Conservation (phyloP, 2,329 filamentous ascomycete species). For the Fusarium anthophilum region DNA sequence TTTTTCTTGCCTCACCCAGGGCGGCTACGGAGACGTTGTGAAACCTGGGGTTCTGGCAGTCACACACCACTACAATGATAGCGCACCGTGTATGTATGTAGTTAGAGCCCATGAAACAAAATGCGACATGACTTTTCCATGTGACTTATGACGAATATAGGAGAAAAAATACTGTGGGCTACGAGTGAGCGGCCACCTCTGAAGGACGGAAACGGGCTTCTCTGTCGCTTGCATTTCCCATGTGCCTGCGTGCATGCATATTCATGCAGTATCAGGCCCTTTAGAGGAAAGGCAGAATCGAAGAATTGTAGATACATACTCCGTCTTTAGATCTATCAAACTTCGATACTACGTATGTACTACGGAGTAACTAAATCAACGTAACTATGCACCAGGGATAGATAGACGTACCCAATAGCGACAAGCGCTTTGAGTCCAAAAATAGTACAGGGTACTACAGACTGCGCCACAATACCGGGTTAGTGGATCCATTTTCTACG, state of each 20-base stretch:
- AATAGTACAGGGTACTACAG: conserved; percentile 31
- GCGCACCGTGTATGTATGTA: not conserved
- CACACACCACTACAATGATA: conserved; percentile 20
- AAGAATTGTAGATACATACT: conserved; percentile 2
- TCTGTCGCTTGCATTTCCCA: conserved; percentile 15
- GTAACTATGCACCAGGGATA: not conserved
- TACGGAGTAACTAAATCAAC: not conserved
- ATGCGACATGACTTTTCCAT: conserved; percentile 24
- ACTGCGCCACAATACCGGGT: conserved; percentile 31
- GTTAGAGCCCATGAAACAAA: conserved; percentile 7
- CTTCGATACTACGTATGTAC: not conserved
- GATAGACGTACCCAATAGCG: not conserved
- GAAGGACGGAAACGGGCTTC: conserved; percentile 9
- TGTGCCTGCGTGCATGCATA: conserved; percentile 24
- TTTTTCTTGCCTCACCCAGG: not conserved
- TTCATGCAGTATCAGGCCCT: conserved; percentile 17
- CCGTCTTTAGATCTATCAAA: conserved; percentile 9
- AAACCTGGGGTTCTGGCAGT: conserved; percentile 37
- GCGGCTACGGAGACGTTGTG: conserved; percentile 33
- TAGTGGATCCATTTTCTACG: conserved; percentile 5
- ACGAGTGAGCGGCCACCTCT: conserved; percentile 12
- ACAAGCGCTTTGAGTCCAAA: conserved; percentile 34
- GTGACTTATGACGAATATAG: conserved; percentile 30
- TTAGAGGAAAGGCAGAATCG: conserved; percentile 29
- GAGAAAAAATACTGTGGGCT: conserved; percentile 1